Base-by-base conservation (phyloP, 768 basidiomycete species). In the Agrocybe pediades region DNA sequence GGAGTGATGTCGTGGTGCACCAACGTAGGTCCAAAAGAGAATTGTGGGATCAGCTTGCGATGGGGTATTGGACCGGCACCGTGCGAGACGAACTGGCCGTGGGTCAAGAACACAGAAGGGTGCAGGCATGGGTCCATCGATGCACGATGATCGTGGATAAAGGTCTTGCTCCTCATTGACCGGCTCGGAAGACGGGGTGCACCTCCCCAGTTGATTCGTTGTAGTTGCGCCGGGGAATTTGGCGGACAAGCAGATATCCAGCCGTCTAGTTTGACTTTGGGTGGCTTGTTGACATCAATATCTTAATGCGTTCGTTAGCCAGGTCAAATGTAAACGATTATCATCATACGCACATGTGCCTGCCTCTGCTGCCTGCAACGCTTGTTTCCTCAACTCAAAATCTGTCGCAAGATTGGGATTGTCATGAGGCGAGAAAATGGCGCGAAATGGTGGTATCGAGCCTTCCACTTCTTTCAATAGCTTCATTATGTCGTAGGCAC, bases 1-100 rank as follows among this genome's bases (percentile, higher is more conserved):
- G 73, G 63, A 27, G 73, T 75, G n/a, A 86, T 78, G 54, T 86
- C 83, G 41, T 74, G 71, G 51, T 86, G 83, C 19, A 85, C 55
- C 41, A 65, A 26, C 2, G 83, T 80, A 0, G 74, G 59, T 53
- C 75, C 76, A 46, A 73, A 74, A 9, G 79, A 77, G 62, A 86
- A 86, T 15, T 78, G 74, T 0, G 84, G 84, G 5, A 80, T 59
- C 43, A 83, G 65, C 1, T 58, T 63, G 5, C 54, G 65, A 36
- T 74, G 68, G 1, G 82, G 75, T 2, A 62, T 50, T 0, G 84
- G 83, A 0, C 83, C 83, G 1, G 36, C 52, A 6, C 67, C 62
- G 51, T 81, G 75, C 0, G 82, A 72, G 52, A 84, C 72, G 65
- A 80, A 83, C 48, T 80, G 76, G 0, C 81, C 83, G 51, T 83